phyloP scores from a whole-genome alignment of 2,329 filamentous ascomycete genomes.

The Cordyceps tenuipes region DNA sequence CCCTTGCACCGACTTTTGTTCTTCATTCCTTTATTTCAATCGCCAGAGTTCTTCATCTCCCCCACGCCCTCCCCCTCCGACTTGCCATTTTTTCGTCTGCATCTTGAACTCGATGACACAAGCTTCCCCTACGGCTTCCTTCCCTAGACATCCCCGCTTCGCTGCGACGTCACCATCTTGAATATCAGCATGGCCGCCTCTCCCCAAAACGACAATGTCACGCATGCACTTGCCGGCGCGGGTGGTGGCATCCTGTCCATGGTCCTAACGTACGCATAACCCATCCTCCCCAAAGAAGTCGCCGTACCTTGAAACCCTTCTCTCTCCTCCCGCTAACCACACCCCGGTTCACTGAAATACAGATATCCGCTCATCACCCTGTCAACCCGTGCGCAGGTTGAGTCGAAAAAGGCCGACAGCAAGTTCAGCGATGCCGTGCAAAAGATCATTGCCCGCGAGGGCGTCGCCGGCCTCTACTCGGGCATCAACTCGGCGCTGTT shows the following conservation, averaged over 20 bases:
- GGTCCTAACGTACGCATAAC: constrained; percentile 66
- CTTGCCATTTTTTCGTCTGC: background rate
- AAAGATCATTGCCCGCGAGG: constrained; percentile 85
- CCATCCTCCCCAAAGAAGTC: background rate
- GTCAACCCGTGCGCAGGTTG: constrained; percentile 94
- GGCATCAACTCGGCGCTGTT: constrained; percentile 92
- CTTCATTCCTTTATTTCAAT: background rate
- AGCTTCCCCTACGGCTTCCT: background rate
- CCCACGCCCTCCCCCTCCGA: background rate
- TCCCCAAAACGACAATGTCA: constrained; percentile 92
- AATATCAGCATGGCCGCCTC: constrained; percentile 34
- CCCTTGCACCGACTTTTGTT: background rate
- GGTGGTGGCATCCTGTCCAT: constrained; percentile 93
- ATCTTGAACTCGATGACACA: background rate
- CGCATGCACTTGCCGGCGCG: constrained; percentile 85
- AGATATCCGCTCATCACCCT: constrained; percentile 96
- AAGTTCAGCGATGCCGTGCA: constrained; percentile 75
- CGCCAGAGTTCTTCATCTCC: background rate
- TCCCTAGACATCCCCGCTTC: background rate
- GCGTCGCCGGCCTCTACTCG: constrained; percentile 79
- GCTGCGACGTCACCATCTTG: constrained; percentile 4
- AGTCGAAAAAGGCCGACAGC: constrained; percentile 85
- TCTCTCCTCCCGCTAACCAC: background rate
- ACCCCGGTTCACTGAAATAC: constrained; percentile 6
- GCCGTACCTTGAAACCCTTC: background rate